Conservation (phyloP, 2,329 filamentous ascomycete species). For the Drechslera avenae region DNA sequence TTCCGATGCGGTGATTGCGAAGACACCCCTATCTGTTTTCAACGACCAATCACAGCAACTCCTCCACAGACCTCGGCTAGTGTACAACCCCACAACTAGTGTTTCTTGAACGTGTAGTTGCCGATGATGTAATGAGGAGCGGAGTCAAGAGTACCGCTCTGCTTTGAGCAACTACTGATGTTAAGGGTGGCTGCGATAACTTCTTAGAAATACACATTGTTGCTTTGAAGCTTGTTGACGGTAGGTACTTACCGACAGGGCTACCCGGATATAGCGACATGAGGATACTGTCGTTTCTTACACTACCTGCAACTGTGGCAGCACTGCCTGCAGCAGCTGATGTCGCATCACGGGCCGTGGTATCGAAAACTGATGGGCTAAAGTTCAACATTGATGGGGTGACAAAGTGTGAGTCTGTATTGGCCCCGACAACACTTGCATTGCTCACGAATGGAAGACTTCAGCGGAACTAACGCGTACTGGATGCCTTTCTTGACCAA, state of each 20-base stretch:
- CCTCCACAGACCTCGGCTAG: conserved; percentile 10
- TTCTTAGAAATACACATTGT: background rate
- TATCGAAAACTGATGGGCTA: conserved; percentile 32
- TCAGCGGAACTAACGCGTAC: conserved; percentile 62
- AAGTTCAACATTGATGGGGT: conserved; percentile 46
- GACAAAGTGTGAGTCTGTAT: conserved; percentile 32
- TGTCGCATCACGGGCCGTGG: conserved; percentile 26
- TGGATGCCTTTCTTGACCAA: conserved; percentile 61
- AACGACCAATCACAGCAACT: conserved; percentile 7
- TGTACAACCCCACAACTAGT: conserved; percentile 18
- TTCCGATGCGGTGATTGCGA: conserved; percentile 7
- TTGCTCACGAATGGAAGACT: conserved; percentile 39
- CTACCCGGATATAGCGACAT: conserved; percentile 13
- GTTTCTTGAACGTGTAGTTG: background rate
- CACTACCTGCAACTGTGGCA: conserved; percentile 24
- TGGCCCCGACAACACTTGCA: background rate
- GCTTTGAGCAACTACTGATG: background rate
- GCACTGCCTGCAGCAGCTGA: conserved; percentile 26
- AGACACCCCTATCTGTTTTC: background rate
- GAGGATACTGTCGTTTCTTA: conserved; percentile 29
- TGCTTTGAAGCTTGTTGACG: background rate
- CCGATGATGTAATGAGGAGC: conserved; percentile 14
- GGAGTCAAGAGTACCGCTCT: conserved; percentile 8
- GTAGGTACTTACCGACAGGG: background rate
- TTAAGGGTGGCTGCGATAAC: background rate